Percentiles rank a stretch among this genome's conserved stretches.
Conservation (phyloP, 2,329 filamentous ascomycete genomes). For the Monilinia laxa region DNA sequence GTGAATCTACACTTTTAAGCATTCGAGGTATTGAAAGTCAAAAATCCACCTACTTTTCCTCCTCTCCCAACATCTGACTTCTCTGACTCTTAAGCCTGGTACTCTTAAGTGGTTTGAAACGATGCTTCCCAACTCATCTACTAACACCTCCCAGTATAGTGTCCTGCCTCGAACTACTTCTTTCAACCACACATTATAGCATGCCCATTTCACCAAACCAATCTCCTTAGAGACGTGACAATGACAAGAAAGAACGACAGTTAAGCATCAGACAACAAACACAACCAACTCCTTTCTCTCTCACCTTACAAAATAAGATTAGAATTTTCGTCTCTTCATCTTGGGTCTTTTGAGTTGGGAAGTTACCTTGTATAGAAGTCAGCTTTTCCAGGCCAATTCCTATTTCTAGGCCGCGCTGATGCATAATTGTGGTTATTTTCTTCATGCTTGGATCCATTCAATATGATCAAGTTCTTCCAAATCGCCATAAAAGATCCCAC, state of each 20-base stretch:
- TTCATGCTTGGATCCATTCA: no score
- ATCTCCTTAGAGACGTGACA: not conserved
- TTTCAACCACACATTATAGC: not conserved
- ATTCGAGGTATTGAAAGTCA: no score
- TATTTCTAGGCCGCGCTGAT: not conserved
- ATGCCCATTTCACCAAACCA: no score
- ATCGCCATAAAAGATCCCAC: no score
- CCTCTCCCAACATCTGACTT: not conserved
- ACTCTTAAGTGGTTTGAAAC: not conserved
- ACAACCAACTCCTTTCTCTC: not conserved
- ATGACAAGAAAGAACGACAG: not conserved
- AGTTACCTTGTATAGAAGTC: not conserved
- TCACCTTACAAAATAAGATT: not conserved
- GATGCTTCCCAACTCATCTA: not conserved
- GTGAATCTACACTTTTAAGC: no score
- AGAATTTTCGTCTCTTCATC: not conserved
- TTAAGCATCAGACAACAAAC: not conserved
- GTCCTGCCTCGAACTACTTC: not conserved
- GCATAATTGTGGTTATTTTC: no score
- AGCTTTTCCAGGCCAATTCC: not conserved
- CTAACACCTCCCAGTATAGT: not conserved
- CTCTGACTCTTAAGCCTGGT: not conserved
- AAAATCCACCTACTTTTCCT: no score
- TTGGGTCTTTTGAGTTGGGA: not conserved
- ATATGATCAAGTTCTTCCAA: no score